Conservation (phyloP, 495 filamentous ascomycete species). For the Copromyces sp. region DNA sequence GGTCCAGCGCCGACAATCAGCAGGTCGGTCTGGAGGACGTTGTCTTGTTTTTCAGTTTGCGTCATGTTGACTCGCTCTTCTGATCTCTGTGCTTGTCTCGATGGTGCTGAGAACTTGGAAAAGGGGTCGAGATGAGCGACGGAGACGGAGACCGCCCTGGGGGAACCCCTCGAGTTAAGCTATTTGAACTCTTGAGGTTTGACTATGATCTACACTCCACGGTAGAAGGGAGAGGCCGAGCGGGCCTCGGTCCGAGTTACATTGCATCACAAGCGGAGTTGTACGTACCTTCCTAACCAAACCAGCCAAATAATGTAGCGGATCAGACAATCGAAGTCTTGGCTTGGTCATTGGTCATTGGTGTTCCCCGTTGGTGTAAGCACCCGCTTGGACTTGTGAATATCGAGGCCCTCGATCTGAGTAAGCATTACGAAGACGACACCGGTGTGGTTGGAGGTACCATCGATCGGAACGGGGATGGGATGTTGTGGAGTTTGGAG, state of each 20-base stretch:
- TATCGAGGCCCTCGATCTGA: background rate
- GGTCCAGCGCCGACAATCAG: constrained; percentile 49
- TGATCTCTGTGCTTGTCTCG: background rate
- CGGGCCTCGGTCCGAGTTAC: background rate
- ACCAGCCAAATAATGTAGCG: background rate
- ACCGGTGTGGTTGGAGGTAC: background rate
- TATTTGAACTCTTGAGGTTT: no score
- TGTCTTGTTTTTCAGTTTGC: constrained; percentile 4
- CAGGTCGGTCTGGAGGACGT: constrained; percentile 35
- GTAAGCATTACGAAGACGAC: background rate
- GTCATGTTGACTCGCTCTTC: background rate
- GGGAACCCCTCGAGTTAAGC: background rate
- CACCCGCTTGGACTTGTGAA: background rate
- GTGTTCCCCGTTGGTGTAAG: background rate
- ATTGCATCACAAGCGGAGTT: background rate
- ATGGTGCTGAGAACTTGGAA: background rate
- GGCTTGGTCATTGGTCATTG: background rate
- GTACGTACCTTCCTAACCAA: background rate
- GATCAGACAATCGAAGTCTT: background rate
- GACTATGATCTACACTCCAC: no score
- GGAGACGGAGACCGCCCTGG: background rate
- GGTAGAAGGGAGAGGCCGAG: no score
- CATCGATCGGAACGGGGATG: background rate
- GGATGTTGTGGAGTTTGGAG: background rate
- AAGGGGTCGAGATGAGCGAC: background rate